These are phyloP conservation scores for Lignosus rhinocerotis DNA, from an alignment of 1,284 basidiomycete genomes.

Conservation along the genomic window DNA sequence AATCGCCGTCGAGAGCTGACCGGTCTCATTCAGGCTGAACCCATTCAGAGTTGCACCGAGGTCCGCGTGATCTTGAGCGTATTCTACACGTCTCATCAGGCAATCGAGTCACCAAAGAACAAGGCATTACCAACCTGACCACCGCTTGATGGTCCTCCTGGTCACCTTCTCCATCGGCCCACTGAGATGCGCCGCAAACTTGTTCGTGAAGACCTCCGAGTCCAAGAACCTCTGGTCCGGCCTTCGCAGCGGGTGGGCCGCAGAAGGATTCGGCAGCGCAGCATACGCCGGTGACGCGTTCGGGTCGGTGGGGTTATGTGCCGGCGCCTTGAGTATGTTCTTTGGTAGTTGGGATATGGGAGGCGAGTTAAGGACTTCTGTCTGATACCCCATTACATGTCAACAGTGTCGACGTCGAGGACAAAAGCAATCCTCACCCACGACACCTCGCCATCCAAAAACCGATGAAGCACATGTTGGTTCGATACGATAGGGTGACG, in stretches of 20 bases:
- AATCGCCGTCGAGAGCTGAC: conserved; percentile 73
- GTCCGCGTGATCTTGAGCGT: conserved; percentile 90
- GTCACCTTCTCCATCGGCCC: conserved; percentile 97
- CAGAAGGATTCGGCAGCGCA: conserved; percentile 86
- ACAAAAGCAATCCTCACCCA: conserved; percentile 64
- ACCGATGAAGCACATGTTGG: conserved; percentile 93
- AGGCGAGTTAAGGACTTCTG: conserved; percentile 89
- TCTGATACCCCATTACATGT: conserved; percentile 43
- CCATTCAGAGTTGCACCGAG: conserved; percentile 95
- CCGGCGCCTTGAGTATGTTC: conserved; percentile 94
- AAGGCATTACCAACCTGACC: conserved; percentile 67
- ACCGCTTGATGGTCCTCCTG: conserved; percentile 87
- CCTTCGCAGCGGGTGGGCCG: conserved; percentile 80
- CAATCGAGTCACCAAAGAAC: not conserved
- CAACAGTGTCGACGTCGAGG: not conserved
- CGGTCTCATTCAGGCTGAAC: conserved; percentile 87
- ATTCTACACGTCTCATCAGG: conserved; percentile 51
- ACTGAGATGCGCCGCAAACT: conserved; percentile 90
- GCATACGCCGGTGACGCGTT: conserved; percentile 76
- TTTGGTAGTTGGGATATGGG: conserved; percentile 91
- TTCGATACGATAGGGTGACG: conserved; percentile 92
- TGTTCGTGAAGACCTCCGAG: conserved; percentile 95
- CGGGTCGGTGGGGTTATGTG: conserved; percentile 89
- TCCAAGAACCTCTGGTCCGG: conserved; percentile 96
- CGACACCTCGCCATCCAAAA: conserved; percentile 92